Conservation (phyloP, 495 filamentous ascomycete species). For the Aspergillus ellipticus region DNA sequence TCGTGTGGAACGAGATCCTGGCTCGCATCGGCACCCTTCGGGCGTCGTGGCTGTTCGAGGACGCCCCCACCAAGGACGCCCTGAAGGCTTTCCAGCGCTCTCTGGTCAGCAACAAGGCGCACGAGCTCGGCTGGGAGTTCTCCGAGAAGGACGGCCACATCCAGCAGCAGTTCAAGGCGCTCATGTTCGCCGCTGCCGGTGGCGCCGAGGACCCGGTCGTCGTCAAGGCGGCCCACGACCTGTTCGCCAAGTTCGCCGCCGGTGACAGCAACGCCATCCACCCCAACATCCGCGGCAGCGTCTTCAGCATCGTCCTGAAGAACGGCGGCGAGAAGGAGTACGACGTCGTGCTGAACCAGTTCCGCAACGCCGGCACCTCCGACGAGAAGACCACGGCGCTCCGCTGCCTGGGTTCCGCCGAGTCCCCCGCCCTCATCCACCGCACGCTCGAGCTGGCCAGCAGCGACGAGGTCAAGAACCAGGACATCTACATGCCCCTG, state of each 20-base stretch:
- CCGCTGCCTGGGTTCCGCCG: slow-evolving; percentile 76
- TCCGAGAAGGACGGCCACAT: slow-evolving; percentile 79
- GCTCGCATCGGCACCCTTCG: slow-evolving; percentile 71
- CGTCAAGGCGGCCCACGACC: slow-evolving; percentile 56
- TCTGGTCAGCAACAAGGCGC: slow-evolving; percentile 71
- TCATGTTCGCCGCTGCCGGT: slow-evolving; percentile 61
- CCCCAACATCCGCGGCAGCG: slow-evolving; percentile 61
- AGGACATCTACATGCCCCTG: slow-evolving; percentile 91
- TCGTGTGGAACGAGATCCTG: slow-evolving; percentile 92
- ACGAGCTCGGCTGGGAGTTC: slow-evolving; percentile 85
- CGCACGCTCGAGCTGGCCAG: slow-evolving; percentile 72
- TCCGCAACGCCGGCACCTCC: slow-evolving; percentile 76
- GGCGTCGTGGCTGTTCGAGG: slow-evolving; percentile 85
- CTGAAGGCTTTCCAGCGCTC: slow-evolving; percentile 78
- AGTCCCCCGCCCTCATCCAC: slow-evolving; percentile 73
- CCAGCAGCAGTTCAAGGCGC: slow-evolving; percentile 75
- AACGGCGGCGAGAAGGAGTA: slow-evolving; percentile 61
- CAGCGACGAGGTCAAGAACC: slow-evolving; percentile 83
- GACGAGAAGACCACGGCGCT: slow-evolving; percentile 97
- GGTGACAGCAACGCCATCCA: slow-evolving; percentile 60
- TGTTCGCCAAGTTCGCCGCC: slow-evolving; percentile 59
- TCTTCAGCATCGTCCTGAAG: slow-evolving; percentile 60
- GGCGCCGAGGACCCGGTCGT: slow-evolving; percentile 56
- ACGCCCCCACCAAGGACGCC: slow-evolving; percentile 64
- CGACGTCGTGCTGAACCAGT: slow-evolving; percentile 75